phyloP scores from a whole-genome alignment of 495 filamentous ascomycete genomes.

The Hyphodiscus hymeniophilus region DNA sequence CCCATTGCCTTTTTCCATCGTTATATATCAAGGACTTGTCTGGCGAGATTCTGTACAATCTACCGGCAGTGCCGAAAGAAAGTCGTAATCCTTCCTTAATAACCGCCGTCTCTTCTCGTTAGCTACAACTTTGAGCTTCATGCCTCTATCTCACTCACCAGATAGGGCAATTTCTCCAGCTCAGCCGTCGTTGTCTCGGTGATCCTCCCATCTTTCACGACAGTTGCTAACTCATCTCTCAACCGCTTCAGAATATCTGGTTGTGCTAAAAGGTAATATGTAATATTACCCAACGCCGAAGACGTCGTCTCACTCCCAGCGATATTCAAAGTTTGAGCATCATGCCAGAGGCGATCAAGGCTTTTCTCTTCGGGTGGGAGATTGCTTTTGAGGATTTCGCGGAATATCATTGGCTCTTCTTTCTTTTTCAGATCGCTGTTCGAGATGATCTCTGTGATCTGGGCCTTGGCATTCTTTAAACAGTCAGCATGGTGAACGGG shows the following conservation, averaged over 20 bases:
- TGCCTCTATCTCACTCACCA: slow-evolving; percentile 21
- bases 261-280: slow-evolving; percentile 24
- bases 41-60: slow-evolving; percentile 21
- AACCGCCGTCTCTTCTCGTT: slow-evolving; percentile 35
- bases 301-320: slow-evolving; percentile 22
- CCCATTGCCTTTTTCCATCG: neutral
- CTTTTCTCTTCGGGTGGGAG: neutral
- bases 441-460: neutral
- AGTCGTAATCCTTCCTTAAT: slow-evolving; percentile 35
- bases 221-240: slow-evolving; percentile 19
- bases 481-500: neutral
- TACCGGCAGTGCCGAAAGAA: slow-evolving; percentile 27
- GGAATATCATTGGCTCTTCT: neutral
- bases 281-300: slow-evolving; percentile 23
- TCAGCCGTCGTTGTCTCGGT: slow-evolving; percentile 19
- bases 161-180: slow-evolving; percentile 36
- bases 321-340: slow-evolving; percentile 22
- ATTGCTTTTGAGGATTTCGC: neutral
- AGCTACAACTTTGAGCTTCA: slow-evolving; percentile 25
- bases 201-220: slow-evolving; percentile 10
- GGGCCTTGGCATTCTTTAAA: neutral
- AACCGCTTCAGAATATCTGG: slow-evolving; percentile 19
- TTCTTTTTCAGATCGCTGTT: neutral
- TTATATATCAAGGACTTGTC: neutral
- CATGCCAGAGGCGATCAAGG: neutral